Evolutionary conservation across 805 yeast species (phyloP), one percentile per base, ranked within the genome.

Genomic region (Nakazawaea holstii): DNA sequence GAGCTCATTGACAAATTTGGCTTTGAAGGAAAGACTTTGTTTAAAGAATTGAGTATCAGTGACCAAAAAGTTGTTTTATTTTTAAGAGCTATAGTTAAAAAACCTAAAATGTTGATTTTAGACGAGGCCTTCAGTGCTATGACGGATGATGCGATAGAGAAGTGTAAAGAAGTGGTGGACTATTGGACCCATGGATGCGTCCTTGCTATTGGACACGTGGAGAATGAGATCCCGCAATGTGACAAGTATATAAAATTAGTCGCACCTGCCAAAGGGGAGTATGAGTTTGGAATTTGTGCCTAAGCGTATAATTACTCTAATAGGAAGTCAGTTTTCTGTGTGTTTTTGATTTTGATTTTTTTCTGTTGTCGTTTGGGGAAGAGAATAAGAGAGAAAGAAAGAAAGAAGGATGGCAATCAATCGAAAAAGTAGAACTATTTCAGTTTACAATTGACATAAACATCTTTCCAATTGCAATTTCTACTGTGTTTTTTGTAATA

Each of bases 81-180:
- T 55, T 65, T 90, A 24, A 71, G 99, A 48, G 84, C 96, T 2
- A 59, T 92, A 14, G 73, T 88, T 37, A 88, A 87, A 61, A 69
- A 78, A 52, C 99, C 99, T 0, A 76, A 79, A 42, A 67, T 92
- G 1, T 69, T 92, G 45, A 84, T 92, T 41, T 68, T 92, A 2
- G 99, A 92, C 64, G 99, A 92, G 68, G 95, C 98, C 0, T 79
- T 92, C 49, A 87, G 96, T 20, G 95, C 90, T 13, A 87, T 92
- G 94, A 87, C 84, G 35, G 82, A 80, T 45, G 76, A 72, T 17
- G 73, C 77, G 31, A 70, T 83, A 50, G 69, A 69, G 35, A 70
- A 67, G 42, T 84, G 89, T 46, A 81, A 81, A 54, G 67, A 68
- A 30, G 55, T 80, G 6, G 62, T 79, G 13, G 66, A 75, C 33